Conservation (phyloP, 805 yeast genomes). For the Kodamaea fukazawae region DNA sequence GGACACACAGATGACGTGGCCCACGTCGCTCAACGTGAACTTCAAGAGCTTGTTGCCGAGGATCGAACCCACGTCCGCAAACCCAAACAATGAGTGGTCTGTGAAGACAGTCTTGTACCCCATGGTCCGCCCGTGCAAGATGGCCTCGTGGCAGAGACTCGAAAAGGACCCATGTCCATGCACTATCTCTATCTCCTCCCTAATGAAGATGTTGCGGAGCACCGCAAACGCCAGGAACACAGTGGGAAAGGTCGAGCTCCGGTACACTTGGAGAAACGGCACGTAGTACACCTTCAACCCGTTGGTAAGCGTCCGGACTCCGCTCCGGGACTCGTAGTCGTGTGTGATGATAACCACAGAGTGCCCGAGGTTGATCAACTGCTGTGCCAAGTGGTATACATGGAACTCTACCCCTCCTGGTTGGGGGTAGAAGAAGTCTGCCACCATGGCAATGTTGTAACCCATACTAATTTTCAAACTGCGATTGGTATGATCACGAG, state of each 20-base stretch:
- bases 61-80: constrained; percentile 79
- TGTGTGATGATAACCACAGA: constrained; percentile 86
- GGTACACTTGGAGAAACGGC: constrained; percentile 74
- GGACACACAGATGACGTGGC: constrained; percentile 93
- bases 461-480: constrained; percentile 21
- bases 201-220: constrained; percentile 74
- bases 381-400: constrained; percentile 85
- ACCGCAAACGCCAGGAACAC: constrained; percentile 87
- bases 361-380: constrained; percentile 76
- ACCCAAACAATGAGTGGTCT: constrained; percentile 94
- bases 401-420: constrained; percentile 98
- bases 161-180: constrained; percentile 95
- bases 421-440: constrained; percentile 97
- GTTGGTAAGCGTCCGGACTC: constrained; percentile 78
- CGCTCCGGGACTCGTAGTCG: constrained; percentile 77
- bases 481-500: too few species aligned
- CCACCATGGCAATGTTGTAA: constrained; percentile 65
- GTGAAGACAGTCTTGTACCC: constrained; percentile 90
- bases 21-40: constrained; percentile 81
- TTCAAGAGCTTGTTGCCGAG: constrained; percentile 82
- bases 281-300: constrained; percentile 92
- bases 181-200: constrained; percentile 84
- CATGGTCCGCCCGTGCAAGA: constrained; percentile 90
- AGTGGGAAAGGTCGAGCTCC: constrained; percentile 85
- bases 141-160: constrained; percentile 82